Percentiles rank a stretch among this genome's conserved stretches.
Evolutionary conservation across 768 basidiomycete genomes (phyloP).

Genomic region (Clitopilus hobsonii): DNA sequence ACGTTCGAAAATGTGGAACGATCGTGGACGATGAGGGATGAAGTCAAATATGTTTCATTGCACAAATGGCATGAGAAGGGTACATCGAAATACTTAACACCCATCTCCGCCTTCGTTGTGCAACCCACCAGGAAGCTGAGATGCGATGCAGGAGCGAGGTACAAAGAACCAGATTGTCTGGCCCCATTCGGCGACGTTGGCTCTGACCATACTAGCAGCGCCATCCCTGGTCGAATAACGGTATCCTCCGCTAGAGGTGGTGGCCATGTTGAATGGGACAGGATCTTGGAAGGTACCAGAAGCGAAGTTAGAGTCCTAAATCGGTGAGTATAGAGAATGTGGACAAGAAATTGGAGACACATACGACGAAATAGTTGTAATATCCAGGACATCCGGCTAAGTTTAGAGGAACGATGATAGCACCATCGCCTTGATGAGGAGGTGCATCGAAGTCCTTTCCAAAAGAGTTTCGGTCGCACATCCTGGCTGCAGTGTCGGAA

Average conservation of each 20-base stretch:
- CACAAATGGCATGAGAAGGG: no score
- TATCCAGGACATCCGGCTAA: constrained; percentile 18
- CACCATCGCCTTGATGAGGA: constrained; percentile 20
- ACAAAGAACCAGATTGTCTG: constrained; percentile 24
- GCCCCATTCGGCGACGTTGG: constrained; percentile 18
- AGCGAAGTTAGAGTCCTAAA: constrained; percentile 16
- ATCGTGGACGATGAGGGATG: no score
- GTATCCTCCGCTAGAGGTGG: constrained; percentile 15
- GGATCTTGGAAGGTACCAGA: constrained; percentile 20
- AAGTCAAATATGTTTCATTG: no score
- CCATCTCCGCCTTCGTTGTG: constrained; percentile 20
- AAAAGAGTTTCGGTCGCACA: constrained; percentile 18
- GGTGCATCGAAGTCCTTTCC: constrained; percentile 20
- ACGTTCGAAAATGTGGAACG: not conserved
- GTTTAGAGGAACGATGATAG: constrained; percentile 16
- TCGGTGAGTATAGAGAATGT: no score
- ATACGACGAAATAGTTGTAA: constrained; percentile 22
- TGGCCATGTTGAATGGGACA: constrained; percentile 20
- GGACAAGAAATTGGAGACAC: not conserved
- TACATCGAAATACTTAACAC: constrained; percentile 9
- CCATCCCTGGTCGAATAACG: constrained; percentile 17
- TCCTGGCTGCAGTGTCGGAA: constrained; percentile 8
- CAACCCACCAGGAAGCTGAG: constrained; percentile 15
- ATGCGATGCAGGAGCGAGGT: constrained; percentile 18
- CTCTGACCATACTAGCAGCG: constrained; percentile 19